Percentiles rank a stretch among this genome's conserved stretches.
phyloP scores from a whole-genome alignment of 805 yeast genomes.

The Wickerhamiella allomyrinae region DNA sequence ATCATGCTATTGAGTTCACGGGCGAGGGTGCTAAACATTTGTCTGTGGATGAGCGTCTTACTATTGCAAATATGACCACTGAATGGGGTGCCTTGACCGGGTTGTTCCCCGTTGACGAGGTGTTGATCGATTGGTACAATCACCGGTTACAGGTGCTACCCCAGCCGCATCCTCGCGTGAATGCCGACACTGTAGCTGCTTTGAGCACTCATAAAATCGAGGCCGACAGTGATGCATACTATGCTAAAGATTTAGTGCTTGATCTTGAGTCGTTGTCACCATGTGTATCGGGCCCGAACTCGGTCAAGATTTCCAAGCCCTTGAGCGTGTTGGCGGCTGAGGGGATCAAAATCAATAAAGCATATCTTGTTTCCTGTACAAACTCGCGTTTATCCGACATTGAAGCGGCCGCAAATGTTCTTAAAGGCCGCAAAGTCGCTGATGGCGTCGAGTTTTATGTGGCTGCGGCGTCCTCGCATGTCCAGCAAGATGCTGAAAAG shows the following conservation, averaged over 20 bases:
- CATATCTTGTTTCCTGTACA: slow-evolving; percentile 95
- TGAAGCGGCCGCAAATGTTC: slow-evolving; percentile 83
- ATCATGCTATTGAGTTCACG: slow-evolving; percentile 31
- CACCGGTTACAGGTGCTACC: slow-evolving; percentile 43
- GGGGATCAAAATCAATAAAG: slow-evolving; percentile 73
- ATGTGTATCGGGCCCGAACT: slow-evolving; percentile 90
- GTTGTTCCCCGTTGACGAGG: slow-evolving; percentile 85
- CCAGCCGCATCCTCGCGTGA: slow-evolving; percentile 75
- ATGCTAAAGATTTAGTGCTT: slow-evolving; percentile 75
- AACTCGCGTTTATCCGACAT: slow-evolving; percentile 88
- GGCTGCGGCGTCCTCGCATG: slow-evolving; percentile 92
- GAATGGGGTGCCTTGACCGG: slow-evolving; percentile 99
- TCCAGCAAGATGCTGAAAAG: slow-evolving; percentile 82
- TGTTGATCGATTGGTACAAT: slow-evolving; percentile 64
- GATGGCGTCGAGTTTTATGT: slow-evolving; percentile 88
- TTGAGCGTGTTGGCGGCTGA: slow-evolving; percentile 58
- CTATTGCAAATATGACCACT: slow-evolving; percentile 84
- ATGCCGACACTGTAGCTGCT: slow-evolving; percentile 39
- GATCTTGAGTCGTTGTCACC: slow-evolving; percentile 76
- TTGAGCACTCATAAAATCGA: slow-evolving; percentile 32
- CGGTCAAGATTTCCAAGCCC: slow-evolving; percentile 80
- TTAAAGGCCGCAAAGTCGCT: slow-evolving; percentile 70
- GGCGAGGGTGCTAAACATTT: slow-evolving; percentile 20
- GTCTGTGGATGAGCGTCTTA: slow-evolving; percentile 31
- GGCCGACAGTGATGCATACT: slow-evolving; percentile 67